phyloP scores from a whole-genome alignment of 164 flowering plant genomes.

The Nelumbo lutea region DNA sequence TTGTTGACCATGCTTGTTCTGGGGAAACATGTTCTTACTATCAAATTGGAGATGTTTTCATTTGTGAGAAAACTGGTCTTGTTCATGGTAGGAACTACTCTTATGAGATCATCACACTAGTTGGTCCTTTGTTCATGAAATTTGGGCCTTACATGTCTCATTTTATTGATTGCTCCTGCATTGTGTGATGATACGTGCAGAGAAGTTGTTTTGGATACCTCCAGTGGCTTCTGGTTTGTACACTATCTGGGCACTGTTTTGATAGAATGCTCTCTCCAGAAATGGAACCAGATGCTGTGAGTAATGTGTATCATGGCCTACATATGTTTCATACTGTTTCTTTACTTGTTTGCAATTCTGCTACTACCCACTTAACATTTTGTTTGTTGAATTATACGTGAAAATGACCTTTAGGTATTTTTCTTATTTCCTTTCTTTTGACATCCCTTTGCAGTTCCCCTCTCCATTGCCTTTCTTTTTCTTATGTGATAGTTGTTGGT shows the following conservation, averaged over 20 bases:
- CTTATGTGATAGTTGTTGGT: too few species aligned
- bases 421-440: too few species aligned
- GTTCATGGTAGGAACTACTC: slow-evolving; percentile 62
- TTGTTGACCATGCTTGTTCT: slow-evolving; percentile 65
- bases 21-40: slow-evolving; percentile 77
- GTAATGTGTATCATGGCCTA: slow-evolving; percentile 19
- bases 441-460: too few species aligned
- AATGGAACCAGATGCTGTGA: slow-evolving; percentile 63
- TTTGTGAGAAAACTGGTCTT: slow-evolving; percentile 89
- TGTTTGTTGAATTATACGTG: too few species aligned
- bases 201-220: slow-evolving; percentile 60
- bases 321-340: too few species aligned
- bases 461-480: too few species aligned
- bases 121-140: neutral
- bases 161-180: slow-evolving; percentile 21
- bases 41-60: slow-evolving; percentile 73
- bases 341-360: too few species aligned
- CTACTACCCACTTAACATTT: too few species aligned
- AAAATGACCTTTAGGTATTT: too few species aligned
- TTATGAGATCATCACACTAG: neutral
- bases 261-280: slow-evolving; percentile 61
- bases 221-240: slow-evolving; percentile 71
- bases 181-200: slow-evolving; percentile 93
- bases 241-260: slow-evolving; percentile 83
- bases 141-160: neutral